These are phyloP conservation scores for Irpex sp. DNA, from an alignment of 1,284 basidiomycete genomes.

Conservation along the genomic window DNA sequence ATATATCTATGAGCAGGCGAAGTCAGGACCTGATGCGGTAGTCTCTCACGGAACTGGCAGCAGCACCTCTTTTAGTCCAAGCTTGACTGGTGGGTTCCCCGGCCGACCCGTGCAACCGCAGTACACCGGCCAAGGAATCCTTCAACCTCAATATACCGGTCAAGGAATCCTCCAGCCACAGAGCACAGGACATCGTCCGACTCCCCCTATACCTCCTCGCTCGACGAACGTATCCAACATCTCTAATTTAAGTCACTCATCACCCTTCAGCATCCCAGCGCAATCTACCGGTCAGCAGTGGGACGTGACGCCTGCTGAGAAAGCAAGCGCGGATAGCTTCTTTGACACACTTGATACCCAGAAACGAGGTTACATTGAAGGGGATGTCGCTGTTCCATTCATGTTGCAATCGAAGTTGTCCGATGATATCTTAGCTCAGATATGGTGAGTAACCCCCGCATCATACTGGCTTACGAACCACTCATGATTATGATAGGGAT, in stretches of 20 bases:
- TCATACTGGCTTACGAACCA: constrained; percentile 7
- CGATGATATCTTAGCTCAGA: constrained; percentile 81
- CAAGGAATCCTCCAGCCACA: constrained; percentile 41
- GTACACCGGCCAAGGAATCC: constrained; percentile 1
- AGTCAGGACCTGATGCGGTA: constrained; percentile 35
- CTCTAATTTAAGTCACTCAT: constrained; percentile 28
- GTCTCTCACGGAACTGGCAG: constrained; percentile 57
- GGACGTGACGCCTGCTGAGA: constrained; percentile 86
- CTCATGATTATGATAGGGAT: constrained; percentile 59
- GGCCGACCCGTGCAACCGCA: constrained; percentile 25
- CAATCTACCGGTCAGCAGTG: constrained; percentile 41
- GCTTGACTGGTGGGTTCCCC: constrained; percentile 34
- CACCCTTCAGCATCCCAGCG: constrained; percentile 21
- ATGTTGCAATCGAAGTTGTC: constrained; percentile 91
- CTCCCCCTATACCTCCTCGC: constrained; percentile 43
- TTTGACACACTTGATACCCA: constrained; percentile 83
- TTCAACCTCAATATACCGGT: constrained; percentile 67
- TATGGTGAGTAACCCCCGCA: constrained; percentile 66
- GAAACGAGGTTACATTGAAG: constrained; percentile 83
- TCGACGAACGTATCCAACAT: constrained; percentile 27
- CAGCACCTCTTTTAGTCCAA: constrained; percentile 54
- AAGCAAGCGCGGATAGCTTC: constrained; percentile 76
- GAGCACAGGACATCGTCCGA: constrained; percentile 42
- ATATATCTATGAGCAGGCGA: constrained; percentile 85
- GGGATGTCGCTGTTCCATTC: constrained; percentile 93